Evolutionary conservation across 1,284 basidiomycete genomes (phyloP), one percentile per base, ranked within the genome.

Genomic region (Ganoderma resinaceum): DNA sequence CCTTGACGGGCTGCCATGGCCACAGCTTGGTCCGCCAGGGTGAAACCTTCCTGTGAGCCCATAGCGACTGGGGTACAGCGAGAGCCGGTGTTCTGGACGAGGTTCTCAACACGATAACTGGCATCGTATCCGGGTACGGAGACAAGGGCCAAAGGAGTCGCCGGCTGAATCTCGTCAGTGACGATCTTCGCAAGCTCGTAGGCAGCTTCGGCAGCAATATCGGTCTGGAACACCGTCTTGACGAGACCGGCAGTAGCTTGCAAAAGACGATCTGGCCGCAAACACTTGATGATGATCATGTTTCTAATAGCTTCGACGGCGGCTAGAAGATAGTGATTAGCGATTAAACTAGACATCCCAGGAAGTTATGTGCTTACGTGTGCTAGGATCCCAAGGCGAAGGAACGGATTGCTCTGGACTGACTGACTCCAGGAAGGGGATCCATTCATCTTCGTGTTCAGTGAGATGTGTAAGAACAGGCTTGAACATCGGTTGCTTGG

Each of bases 11-110:
- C 94, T 31, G 96, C 96, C 29, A 91, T 82, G 26, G 94, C 92
- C 72, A 99, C 98, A 2, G 96, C 96, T 79, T 97, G 95, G 76
- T 99, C 97, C 6, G 97, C 97, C 2, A 96, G 86, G 8, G 89
- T 89, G 80, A 95, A 97, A n/a, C 97, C 96, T 85, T 99, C 97
- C 73, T 96, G 94, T 1, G 96, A 98, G n/a, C 97, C 97, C 95
- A 99, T 98, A 14, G 97, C 97, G 20, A 98, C 94, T 1, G 95
- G 94, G 0, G 90, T 85, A 70, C 95, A 97, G 37, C 90, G 89
- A 49, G 88, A 85, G 31, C 91, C 90, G 14, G 89, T 90, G 59
- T 90, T 89, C 76, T 92, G 90, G 73, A 96, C 91, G 49, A 98
- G 87, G 74, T 93, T 94, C 75, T 98, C 97, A 38, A 98, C 94